These are phyloP conservation scores for Nigrospora oryzae DNA, from an alignment of 2,329 filamentous ascomycete genomes.

Conservation along the genomic window DNA sequence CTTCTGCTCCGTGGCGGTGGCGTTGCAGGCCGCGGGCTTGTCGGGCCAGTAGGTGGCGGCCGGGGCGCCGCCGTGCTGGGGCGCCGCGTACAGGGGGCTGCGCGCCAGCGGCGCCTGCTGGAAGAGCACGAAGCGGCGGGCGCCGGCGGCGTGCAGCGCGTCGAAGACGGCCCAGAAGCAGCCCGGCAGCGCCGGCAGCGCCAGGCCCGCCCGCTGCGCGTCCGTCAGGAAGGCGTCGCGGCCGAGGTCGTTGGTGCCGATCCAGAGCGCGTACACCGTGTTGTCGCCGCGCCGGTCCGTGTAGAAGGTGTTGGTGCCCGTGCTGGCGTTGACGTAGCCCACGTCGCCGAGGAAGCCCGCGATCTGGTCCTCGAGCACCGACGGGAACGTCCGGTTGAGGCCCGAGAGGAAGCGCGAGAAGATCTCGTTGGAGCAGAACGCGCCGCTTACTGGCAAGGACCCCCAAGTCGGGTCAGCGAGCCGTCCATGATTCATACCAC, in stretches of 20 bases:
- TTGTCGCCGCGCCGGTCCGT: conserved; percentile 38
- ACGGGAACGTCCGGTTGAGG: conserved; percentile 50
- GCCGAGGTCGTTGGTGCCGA: conserved; percentile 75
- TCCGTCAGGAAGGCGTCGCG: conserved; percentile 57
- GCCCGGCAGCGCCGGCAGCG: conserved; percentile 55
- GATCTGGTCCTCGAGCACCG: conserved; percentile 53
- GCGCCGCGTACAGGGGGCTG: conserved; percentile 55
- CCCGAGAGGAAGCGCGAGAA: conserved; percentile 42
- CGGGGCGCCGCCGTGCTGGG: conserved; percentile 30
- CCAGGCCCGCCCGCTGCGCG: conserved; percentile 48
- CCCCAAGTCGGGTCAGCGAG: no score
- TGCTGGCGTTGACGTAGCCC: conserved; percentile 15
- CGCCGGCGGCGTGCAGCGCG: conserved; percentile 56
- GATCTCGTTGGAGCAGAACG: conserved; percentile 63
- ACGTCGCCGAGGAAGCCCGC: conserved; percentile 46
- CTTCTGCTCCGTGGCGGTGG: conserved; percentile 36
- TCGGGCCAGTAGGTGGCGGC: conserved; percentile 36
- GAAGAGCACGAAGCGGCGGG: conserved; percentile 62
- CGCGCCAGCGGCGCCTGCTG: conserved; percentile 60
- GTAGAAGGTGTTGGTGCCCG: conserved; percentile 27
- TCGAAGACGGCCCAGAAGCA: conserved; percentile 61
- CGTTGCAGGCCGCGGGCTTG: conserved; percentile 34
- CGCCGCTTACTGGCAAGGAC: conserved; percentile 48
- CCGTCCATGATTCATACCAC: no score
- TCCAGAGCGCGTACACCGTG: conserved; percentile 71